Conservation (phyloP, 169 alveolate genomes). For the Eimeria acervulina region DNA sequence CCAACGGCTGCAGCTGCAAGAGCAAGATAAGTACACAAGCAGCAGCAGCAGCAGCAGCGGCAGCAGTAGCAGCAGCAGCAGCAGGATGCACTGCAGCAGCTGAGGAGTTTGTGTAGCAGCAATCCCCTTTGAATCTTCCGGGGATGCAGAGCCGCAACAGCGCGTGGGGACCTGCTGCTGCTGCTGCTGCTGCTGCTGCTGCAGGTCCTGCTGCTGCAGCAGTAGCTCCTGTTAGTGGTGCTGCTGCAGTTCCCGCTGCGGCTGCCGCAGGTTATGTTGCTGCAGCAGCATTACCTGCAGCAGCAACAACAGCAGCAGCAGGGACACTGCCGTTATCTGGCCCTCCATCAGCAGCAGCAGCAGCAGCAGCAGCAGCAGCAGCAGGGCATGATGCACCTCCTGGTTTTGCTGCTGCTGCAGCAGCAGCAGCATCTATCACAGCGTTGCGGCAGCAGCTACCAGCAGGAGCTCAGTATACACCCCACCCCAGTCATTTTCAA, state of each 20-base stretch:
- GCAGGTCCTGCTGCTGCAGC: slow-evolving; percentile 45
- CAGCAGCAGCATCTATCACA: slow-evolving; percentile 29
- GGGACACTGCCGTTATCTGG: not conserved
- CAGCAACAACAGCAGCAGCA: slow-evolving; percentile 34
- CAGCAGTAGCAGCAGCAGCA: not conserved
- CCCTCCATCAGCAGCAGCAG: not conserved
- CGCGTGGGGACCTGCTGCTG: not conserved
- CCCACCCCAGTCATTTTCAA: not conserved
- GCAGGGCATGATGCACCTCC: not conserved
- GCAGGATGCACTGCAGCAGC: not conserved
- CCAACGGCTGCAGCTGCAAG: not conserved
- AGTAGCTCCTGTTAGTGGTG: not conserved
- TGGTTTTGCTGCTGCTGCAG: not conserved
- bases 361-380: slow-evolving; percentile 49
- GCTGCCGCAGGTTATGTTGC: not conserved
- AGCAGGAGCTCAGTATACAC: not conserved
- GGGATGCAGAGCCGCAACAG: not conserved
- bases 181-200: slow-evolving; percentile 1
- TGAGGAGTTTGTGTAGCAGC: not conserved
- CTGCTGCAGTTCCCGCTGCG: not conserved
- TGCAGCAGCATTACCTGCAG: not conserved
- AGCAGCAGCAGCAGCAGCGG: not conserved
- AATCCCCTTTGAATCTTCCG: not conserved
- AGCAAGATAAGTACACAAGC: not conserved
- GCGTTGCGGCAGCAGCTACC: slow-evolving; percentile 36